These are phyloP conservation scores for Ogataea nitratoaversa DNA, from an alignment of 805 yeast genomes.

Conservation along the genomic window DNA sequence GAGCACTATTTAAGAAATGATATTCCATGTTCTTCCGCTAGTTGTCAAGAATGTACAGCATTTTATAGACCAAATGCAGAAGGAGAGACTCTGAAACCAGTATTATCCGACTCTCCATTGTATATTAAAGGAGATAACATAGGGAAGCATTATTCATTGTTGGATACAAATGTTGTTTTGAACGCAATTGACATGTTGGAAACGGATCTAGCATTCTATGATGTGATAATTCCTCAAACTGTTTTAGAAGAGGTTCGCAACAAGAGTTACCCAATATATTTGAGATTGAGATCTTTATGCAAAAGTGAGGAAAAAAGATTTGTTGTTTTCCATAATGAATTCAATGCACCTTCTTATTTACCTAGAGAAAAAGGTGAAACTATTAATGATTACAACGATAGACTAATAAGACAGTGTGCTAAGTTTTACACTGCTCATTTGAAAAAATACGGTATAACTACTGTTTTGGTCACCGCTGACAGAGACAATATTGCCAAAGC, in stretches of 20 bases:
- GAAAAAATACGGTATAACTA: constrained; percentile 35
- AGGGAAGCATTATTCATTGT: constrained; percentile 73
- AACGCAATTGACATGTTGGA: constrained; percentile 90
- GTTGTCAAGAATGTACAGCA: constrained; percentile 59
- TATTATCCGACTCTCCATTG: constrained; percentile 62
- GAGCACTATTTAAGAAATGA: constrained; percentile 93
- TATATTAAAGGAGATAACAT: constrained; percentile 36
- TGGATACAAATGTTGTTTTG: constrained; percentile 85
- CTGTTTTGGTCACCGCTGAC: constrained; percentile 75
- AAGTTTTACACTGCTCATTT: constrained; percentile 73
- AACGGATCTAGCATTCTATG: constrained; percentile 68
- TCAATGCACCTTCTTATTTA: constrained; percentile 64
- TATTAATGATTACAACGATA: constrained; percentile 85
- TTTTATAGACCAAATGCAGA: constrained; percentile 57
- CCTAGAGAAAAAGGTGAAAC: constrained; percentile 61
- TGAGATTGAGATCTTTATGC: constrained; percentile 72
- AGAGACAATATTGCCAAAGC: constrained; percentile 60
- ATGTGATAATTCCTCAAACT: constrained; percentile 92
- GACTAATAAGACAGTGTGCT: constrained; percentile 77
- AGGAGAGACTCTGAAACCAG: constrained; percentile 61
- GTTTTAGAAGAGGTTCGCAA: constrained; percentile 91
- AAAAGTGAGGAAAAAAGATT: constrained; percentile 78
- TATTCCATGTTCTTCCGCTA: constrained; percentile 81
- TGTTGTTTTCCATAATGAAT: constrained; percentile 91
- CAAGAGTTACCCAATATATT: constrained; percentile 81